Percentiles rank a stretch among this genome's conserved stretches.
These are phyloP conservation scores for Capsicum rhomboideum DNA, from an alignment of 257 asterid genomes.

Conservation along the genomic window DNA sequence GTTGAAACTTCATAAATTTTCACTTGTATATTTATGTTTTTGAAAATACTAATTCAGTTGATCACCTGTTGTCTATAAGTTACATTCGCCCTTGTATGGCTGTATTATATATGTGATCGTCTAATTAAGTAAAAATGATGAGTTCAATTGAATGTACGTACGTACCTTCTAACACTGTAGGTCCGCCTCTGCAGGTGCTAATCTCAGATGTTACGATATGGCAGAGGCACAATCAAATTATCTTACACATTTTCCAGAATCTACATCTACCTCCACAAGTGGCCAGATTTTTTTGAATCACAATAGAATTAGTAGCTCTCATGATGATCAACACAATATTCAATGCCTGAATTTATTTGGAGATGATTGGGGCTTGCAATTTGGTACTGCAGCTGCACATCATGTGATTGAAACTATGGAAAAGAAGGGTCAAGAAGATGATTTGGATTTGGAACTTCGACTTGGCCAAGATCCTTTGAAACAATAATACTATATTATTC, in stretches of 20 bases:
- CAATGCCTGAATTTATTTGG: conserved; percentile 7
- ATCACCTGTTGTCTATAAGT: background rate
- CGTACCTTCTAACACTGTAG: background rate
- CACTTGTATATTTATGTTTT: background rate
- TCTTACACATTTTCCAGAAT: conserved; percentile 13
- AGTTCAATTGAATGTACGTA: background rate
- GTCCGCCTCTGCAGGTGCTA: background rate
- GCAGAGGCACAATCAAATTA: conserved; percentile 1
- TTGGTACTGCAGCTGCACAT: background rate
- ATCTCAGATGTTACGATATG: background rate
- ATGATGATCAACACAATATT: background rate
- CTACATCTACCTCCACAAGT: background rate
- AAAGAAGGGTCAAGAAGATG: conserved; percentile 27
- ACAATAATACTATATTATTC: background rate
- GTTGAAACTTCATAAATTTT: background rate
- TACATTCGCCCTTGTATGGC: background rate
- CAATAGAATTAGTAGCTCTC: background rate
- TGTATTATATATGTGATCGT: background rate
- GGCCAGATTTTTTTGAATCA: background rate
- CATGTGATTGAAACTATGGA: conserved; percentile 5
- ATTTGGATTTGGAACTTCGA: conserved; percentile 78
- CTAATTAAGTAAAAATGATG: background rate
- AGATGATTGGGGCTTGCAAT: conserved; percentile 36
- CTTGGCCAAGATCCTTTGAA: conserved; percentile 28
- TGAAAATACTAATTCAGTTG: background rate